These are phyloP conservation scores for Castanea sativa DNA, from an alignment of 306 rosid genomes.

Conservation along the genomic window DNA sequence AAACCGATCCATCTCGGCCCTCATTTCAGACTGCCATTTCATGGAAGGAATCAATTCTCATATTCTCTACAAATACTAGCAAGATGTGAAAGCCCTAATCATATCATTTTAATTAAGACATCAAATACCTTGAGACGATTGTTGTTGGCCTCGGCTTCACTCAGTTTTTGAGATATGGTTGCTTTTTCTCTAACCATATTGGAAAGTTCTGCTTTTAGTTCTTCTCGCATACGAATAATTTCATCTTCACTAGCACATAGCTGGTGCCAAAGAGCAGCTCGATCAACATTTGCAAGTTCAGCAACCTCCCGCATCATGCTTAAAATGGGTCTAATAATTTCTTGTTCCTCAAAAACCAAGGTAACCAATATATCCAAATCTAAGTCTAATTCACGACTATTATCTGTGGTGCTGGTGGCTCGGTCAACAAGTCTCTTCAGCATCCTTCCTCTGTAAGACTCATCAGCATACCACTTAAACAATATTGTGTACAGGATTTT, in stretches of 20 bases:
- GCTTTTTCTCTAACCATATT: conserved; percentile 65
- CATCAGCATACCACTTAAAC: conserved; percentile 90
- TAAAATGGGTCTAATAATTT: conserved; percentile 72
- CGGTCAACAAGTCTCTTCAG: conserved; percentile 89
- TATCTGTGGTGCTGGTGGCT: conserved; percentile 68
- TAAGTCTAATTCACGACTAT: conserved; percentile 64
- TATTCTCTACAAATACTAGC: conserved; percentile 34
- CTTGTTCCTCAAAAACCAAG: conserved; percentile 88
- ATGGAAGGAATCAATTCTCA: conserved; percentile 43
- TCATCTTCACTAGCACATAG: conserved; percentile 94
- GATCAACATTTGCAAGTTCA: conserved; percentile 86
- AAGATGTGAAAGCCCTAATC: conserved; percentile 38
- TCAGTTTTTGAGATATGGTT: conserved; percentile 59
- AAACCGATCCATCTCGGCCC: conserved; percentile 77
- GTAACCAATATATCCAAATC: conserved; percentile 83
- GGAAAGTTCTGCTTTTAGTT: conserved; percentile 68
- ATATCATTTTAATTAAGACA: conserved; percentile 40
- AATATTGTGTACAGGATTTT: conserved; percentile 78
- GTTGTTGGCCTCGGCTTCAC: conserved; percentile 75
- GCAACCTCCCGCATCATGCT: conserved; percentile 94
- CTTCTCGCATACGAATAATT: conserved; percentile 65
- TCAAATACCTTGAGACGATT: conserved; percentile 85
- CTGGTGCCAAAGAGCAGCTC: conserved; percentile 98
- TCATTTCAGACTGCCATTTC: conserved; percentile 89
- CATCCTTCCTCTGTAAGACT: conserved; percentile 75